Percentiles rank a stretch among this genome's conserved stretches.
Evolutionary conservation across 805 yeast genomes (phyloP).

Genomic region (Teunomyces pallodes): DNA sequence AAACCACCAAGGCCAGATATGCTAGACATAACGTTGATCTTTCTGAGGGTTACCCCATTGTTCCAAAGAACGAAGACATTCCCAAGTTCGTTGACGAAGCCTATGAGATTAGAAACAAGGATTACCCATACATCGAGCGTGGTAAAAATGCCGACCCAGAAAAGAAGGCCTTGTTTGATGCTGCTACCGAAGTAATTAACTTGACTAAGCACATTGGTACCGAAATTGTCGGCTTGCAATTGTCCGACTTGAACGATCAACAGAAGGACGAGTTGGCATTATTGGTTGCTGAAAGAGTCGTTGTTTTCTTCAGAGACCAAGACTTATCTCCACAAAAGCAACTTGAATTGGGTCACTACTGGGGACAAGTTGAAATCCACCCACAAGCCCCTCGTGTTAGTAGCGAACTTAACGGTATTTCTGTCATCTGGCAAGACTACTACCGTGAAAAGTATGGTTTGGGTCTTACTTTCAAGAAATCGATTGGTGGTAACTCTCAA

Average conservation of each 20-base stretch:
- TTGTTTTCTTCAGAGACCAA: conserved; percentile 29
- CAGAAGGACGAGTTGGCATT: conserved; percentile 31
- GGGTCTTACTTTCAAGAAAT: conserved; percentile 26
- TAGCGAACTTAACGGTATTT: conserved; percentile 27
- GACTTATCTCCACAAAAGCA: conserved; percentile 30
- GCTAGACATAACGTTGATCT: conserved; percentile 24
- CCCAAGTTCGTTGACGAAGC: conserved; percentile 29
- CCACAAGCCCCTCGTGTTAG: conserved; percentile 29
- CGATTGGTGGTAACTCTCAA: conserved; percentile 22
- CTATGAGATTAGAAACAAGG: conserved; percentile 19
- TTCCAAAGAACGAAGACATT: conserved; percentile 27
- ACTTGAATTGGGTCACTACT: conserved; percentile 29
- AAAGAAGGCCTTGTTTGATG: conserved; percentile 29
- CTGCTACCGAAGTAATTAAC: conserved; percentile 27
- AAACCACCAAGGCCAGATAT: conserved; percentile 20
- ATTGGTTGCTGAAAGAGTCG: conserved; percentile 29
- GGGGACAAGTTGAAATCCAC: conserved; percentile 28
- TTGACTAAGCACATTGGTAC: conserved; percentile 32
- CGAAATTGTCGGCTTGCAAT: conserved; percentile 30
- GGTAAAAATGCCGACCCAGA: conserved; percentile 29
- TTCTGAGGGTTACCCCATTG: conserved; percentile 25
- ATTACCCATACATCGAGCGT: conserved; percentile 24
- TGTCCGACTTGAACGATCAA: conserved; percentile 24
- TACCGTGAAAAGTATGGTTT: conserved; percentile 23
- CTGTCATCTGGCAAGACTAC: conserved; percentile 32